Base-by-base conservation (phyloP, 2,329 filamentous ascomycete species). In the Colletotrichum endophyticum region DNA sequence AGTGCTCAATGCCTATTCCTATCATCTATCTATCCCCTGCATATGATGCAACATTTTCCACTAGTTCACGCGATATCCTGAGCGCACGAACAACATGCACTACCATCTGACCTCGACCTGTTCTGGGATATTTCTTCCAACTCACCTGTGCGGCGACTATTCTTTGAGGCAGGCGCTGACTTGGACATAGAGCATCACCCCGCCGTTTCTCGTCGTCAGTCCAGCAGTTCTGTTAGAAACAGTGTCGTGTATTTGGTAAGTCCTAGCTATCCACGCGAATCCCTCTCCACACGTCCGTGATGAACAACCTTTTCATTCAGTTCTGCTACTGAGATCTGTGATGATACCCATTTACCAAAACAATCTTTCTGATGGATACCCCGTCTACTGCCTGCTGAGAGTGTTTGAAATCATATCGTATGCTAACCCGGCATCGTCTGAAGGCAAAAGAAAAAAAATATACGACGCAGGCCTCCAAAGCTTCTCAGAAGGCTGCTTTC, bases 321-420 rank as follows among this genome's bases (percentile, higher is more conserved):
- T 94, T 94, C 92, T 94, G 92, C 92, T 94, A 90, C 92, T 94
- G 92, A 94, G 91, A 81, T 84, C 80, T 85, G 86, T 94, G 92
- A 93, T 90, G 92, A 93, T 84, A 91, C 85, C 88, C 84, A 87
- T 87, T 89, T 92, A 93, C 92, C 91, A 93, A 88, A 93, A 85
- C 88, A 90, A 88, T 86, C 86, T 88, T 88, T 92, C 90, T 91
- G 89, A 91, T 84, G 79, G 77, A 73, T 12, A 63, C 27, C 72
- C 32, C n/a, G 8, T 34, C 16, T 77, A 78, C 77, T 6, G 62
- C 71, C 34, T 16, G 32, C 22, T 28, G 30, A 27, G 44, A 25
- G 27, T n/a, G n/a, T 19, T 9, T 34, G 32, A 27, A 8, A 44
- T 44, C 25, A 64, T 19, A 19, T 25, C 4, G 19, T 49, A 77